Evolutionary conservation across 2,329 filamentous ascomycete genomes (phyloP).

Genomic region (Fusarium drepaniforme): DNA sequence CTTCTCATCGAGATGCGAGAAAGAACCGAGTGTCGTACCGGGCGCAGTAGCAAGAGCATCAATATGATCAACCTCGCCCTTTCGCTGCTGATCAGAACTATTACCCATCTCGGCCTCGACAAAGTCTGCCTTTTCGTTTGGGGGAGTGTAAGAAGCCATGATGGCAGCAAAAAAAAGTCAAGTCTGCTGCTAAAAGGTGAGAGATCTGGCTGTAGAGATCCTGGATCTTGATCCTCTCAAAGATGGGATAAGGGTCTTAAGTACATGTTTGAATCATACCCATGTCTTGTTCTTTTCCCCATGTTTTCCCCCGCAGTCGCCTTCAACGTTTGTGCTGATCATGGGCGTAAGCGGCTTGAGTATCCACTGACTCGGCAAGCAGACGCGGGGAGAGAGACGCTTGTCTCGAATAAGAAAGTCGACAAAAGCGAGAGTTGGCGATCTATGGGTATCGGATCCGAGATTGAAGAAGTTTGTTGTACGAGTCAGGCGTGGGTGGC

Average conservation of each 20-base stretch:
- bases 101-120: slow-evolving; percentile 39
- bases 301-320: slow-evolving; percentile 29
- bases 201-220: background rate
- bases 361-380: slow-evolving; percentile 5
- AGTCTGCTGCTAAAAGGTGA: background rate
- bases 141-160: slow-evolving; percentile 31
- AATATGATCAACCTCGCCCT: slow-evolving; percentile 22
- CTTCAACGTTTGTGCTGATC: background rate
- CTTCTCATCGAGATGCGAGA: slow-evolving; percentile 59
- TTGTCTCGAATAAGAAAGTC: slow-evolving; percentile 30
- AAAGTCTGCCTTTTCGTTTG: slow-evolving; percentile 35
- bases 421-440: background rate
- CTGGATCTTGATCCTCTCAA: background rate
- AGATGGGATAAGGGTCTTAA: slow-evolving; percentile 35
- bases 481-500: background rate
- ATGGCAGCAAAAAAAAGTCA: background rate
- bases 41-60: slow-evolving; percentile 28
- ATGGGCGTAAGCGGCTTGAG: slow-evolving; percentile 35
- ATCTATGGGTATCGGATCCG: slow-evolving; percentile 31
- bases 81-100: slow-evolving; percentile 7
- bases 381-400: background rate
- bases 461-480: background rate
- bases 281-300: slow-evolving; percentile 22
- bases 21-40: slow-evolving; percentile 39
- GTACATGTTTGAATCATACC: slow-evolving; percentile 14